phyloP scores from a whole-genome alignment of 495 filamentous ascomycete genomes.

The Talaromyces wortmannii region DNA sequence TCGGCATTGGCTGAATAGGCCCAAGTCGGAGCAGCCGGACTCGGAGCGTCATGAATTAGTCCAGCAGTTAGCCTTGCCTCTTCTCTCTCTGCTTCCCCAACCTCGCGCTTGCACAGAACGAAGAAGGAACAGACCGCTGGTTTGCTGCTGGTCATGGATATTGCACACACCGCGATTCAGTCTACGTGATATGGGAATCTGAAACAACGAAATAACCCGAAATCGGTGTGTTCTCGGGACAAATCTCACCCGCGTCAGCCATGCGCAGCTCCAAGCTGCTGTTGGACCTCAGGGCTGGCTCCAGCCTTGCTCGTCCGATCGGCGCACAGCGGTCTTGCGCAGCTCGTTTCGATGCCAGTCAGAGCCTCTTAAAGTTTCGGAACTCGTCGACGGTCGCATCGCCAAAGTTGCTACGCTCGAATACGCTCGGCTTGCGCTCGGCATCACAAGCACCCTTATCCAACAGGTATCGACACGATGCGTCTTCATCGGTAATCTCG shows the following conservation, averaged over 20 bases:
- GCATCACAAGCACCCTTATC: background rate
- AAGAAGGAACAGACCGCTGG: background rate
- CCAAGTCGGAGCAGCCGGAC: background rate
- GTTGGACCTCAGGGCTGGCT: slow-evolving; percentile 21
- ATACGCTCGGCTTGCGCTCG: background rate
- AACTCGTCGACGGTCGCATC: background rate
- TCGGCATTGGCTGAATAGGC: background rate
- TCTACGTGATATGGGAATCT: slow-evolving; percentile 30
- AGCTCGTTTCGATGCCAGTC: background rate
- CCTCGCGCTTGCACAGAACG: background rate
- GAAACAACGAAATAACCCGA: background rate
- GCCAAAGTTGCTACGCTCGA: background rate
- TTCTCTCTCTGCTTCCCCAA: too few species aligned
- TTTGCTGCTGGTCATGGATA: slow-evolving; percentile 1
- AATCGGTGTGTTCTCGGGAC: background rate
- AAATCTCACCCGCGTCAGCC: slow-evolving; percentile 13
- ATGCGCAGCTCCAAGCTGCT: slow-evolving; percentile 38
- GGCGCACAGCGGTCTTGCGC: background rate
- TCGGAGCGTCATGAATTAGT: background rate
- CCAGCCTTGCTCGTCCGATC: background rate
- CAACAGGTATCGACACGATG: background rate
- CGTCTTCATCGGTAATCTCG: slow-evolving; percentile 4
- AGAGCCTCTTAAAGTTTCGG: background rate
- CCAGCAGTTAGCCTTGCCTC: too few species aligned
- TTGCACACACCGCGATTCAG: background rate